Evolutionary conservation across 202 grass and related monocot species (phyloP).

Genomic region (Hordeum pubiflorum): DNA sequence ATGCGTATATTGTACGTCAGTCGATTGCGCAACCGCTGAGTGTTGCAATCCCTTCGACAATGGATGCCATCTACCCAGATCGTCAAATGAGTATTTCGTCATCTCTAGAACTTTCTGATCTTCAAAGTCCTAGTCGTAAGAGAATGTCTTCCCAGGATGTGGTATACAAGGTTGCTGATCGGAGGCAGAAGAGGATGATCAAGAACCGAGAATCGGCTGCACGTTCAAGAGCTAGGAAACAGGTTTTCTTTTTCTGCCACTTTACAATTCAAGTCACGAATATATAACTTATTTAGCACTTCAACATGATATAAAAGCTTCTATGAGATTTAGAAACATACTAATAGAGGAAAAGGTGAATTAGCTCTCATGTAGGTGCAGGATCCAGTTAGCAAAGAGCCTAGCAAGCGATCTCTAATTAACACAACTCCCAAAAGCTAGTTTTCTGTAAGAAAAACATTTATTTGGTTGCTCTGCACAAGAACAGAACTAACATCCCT

Average conservation of each 20-base stretch:
- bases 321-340: background rate
- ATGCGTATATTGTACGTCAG: background rate
- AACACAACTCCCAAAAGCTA: background rate
- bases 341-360: background rate
- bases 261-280: background rate
- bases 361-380: background rate
- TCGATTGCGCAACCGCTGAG: background rate
- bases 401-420: background rate
- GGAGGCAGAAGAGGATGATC: conserved; percentile 18
- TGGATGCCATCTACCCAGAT: background rate
- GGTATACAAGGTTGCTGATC: conserved; percentile 12
- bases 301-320: background rate
- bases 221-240: conserved; percentile 24
- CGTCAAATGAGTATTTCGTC: conserved; percentile 10
- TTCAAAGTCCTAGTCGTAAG: conserved; percentile 8
- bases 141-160: background rate
- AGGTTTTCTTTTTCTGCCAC: background rate
- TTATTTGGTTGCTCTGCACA: background rate
- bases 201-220: conserved; percentile 14
- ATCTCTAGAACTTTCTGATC: background rate
- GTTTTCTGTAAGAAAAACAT: background rate
- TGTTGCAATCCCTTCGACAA: background rate
- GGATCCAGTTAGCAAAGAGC: background rate
- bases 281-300: background rate
- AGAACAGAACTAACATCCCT: background rate